These are phyloP conservation scores for Arthroderma sp. DNA, from an alignment of 2,329 filamentous ascomycete species.

Conservation along the genomic window DNA sequence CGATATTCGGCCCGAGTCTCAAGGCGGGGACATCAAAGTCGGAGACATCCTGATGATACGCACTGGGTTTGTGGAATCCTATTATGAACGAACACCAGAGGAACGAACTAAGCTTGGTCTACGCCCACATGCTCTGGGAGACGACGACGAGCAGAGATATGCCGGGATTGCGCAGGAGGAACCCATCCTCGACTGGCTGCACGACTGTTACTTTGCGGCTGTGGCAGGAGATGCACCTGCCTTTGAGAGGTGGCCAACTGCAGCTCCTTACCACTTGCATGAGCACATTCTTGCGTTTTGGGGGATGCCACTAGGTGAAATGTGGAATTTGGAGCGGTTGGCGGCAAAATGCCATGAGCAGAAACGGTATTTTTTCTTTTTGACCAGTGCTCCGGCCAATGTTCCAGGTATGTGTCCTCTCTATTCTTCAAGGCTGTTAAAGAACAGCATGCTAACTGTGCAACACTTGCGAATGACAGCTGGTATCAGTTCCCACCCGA, in stretches of 20 bases:
- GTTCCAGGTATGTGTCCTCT: slow-evolving; percentile 21
- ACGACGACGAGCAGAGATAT: slow-evolving; percentile 31
- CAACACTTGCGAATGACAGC: slow-evolving; percentile 1
- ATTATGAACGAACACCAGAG: slow-evolving; percentile 34
- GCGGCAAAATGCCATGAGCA: slow-evolving; percentile 22
- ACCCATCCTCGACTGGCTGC: slow-evolving; percentile 51
- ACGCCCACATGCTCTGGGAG: slow-evolving; percentile 15
- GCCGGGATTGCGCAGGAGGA: slow-evolving; percentile 41
- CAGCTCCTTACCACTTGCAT: slow-evolving; percentile 23
- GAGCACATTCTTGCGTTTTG: slow-evolving; percentile 31
- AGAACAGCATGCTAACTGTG: slow-evolving; percentile 3
- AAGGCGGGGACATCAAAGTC: slow-evolving; percentile 42
- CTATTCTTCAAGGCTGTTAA: not conserved
- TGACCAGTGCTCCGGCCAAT: slow-evolving; percentile 31
- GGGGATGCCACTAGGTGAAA: slow-evolving; percentile 34
- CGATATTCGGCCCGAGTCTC: slow-evolving; percentile 43
- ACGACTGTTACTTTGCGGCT: slow-evolving; percentile 55
- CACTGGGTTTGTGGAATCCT: slow-evolving; percentile 48
- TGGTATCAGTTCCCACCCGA: slow-evolving; percentile 18
- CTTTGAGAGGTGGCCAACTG: slow-evolving; percentile 51
- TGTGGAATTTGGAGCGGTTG: slow-evolving; percentile 32
- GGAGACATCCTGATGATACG: slow-evolving; percentile 57
- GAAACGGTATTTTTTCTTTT: slow-evolving; percentile 29
- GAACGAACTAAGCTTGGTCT: slow-evolving; percentile 21
- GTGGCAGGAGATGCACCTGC: slow-evolving; percentile 50